A percentile compares a stretch with the other conserved stretches of the same genome.
These are phyloP conservation scores for Populus tomentosa DNA, from an alignment of 441 rosid species.

Conservation along the genomic window DNA sequence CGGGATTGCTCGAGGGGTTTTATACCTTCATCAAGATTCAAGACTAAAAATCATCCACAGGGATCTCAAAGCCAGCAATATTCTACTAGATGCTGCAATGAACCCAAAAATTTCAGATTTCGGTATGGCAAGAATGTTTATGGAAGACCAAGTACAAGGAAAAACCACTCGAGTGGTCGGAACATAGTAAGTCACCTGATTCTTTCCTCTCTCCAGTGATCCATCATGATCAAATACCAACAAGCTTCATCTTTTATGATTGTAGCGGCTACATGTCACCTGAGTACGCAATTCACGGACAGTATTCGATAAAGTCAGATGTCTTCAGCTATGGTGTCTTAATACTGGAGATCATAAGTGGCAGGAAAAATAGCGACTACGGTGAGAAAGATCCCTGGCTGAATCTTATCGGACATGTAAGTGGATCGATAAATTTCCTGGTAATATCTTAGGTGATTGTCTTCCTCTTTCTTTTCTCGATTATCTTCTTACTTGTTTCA, in stretches of 20 bases:
- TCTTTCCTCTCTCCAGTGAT: not conserved
- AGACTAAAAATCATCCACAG: slow-evolving; percentile 58
- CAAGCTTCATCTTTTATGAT: no score
- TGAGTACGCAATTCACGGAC: slow-evolving; percentile 38
- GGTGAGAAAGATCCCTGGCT: no score
- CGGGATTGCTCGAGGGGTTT: slow-evolving; percentile 56
- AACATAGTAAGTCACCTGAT: slow-evolving; percentile 14
- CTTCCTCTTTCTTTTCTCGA: not conserved
- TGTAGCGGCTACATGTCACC: slow-evolving; percentile 43
- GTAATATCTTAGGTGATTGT: not conserved
- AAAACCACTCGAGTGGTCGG: slow-evolving; percentile 15
- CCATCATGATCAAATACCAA: not conserved
- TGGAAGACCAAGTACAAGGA: slow-evolving; percentile 7
- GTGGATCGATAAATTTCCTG: not conserved
- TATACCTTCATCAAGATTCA: slow-evolving; percentile 65
- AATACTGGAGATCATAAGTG: slow-evolving; percentile 3
- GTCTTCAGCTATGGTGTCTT: slow-evolving; percentile 10
- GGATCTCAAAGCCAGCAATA: slow-evolving; percentile 60
- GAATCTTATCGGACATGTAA: slow-evolving; percentile 2
- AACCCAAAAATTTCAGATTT: slow-evolving; percentile 21
- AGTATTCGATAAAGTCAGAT: slow-evolving; percentile 25
- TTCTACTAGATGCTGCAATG: slow-evolving; percentile 16
- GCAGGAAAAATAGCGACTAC: not conserved
- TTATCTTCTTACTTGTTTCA: no score
- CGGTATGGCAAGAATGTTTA: slow-evolving; percentile 13